Base-by-base conservation (phyloP, 106 monocot species). In the Dendrobium nobile region DNA sequence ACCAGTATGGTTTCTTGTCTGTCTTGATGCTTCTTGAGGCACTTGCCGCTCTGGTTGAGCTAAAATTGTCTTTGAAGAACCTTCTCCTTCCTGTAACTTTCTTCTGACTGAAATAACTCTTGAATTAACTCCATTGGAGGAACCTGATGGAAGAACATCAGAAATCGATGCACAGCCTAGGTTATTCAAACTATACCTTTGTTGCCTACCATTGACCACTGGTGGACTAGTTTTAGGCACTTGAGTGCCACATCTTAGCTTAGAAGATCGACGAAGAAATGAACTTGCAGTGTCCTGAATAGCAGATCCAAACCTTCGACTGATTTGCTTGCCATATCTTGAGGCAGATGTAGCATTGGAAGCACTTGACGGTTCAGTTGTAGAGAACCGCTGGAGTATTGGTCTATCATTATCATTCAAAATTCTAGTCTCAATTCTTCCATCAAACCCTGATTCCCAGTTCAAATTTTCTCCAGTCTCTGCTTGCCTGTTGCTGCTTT, bases 141-240 rank as follows among this genome's bases (percentile, higher is more conserved):
- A 83, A 75, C 79, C 78, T 33, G 88, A 83, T 47, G 87, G 87
- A 22, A 87, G 79, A 80, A 87, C 80, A 78, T 84, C 88, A 9
- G 87, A 83, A 41, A 79, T 67, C 1, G 89, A 88, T 59, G 88
- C 78, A 80, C 87, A 90, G 26, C 84, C 75, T 27, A 87, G 68
- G 77, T 76, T 91, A 75, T 82, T 91, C 20, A 93, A 51, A 54
- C 87, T 77, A 79, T 82, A 82, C 26, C 64, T 90, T 9, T 81
- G 88, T 68, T 61, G 77, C 20, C 73, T 87, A 5, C 45, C 9
- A 28, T 78, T 82, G 67, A 78, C 65, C 44, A 27, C 67, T 27
- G 82, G 86, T 26, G 85, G 78, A 75, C 67, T n/a, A 51, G 82
- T 77, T 80, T 81, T 92, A 43, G 43, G 22, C 65, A 77, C 67